Evolutionary conservation across 2,329 filamentous ascomycete species (phyloP), one percentile per base, ranked within the genome.

Genomic region (Fusarium torulosum): DNA sequence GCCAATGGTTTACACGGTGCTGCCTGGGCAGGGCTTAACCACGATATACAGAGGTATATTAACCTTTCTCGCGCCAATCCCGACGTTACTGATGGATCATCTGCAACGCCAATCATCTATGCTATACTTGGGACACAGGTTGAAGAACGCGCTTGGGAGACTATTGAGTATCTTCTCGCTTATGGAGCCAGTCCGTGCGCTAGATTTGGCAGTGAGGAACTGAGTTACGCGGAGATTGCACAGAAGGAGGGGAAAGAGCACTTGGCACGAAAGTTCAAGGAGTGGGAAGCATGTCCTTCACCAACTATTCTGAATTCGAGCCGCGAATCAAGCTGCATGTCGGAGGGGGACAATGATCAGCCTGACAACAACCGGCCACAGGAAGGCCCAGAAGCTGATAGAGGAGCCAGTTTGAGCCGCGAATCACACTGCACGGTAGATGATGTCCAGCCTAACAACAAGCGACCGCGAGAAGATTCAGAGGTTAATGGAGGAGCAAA

Each of bases 271-370:
- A 41, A 14, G 14, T 23, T 51, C n/a, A 14, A 40, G 47, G 19
- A 25, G 2, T 44, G 14, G 8, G 47, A 17, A 37, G 15, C 14
- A 51, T 29, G 11, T 13, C 13, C 4, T n/a, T 51, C 23, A n/a
- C 37, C 37, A 51, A 51, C 47, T 41, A 19, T 40, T 51, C 2
- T 10, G 35, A 51, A 51, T 51, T 51, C 25, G 14, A 51, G 21
- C 21, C 21, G 21, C 21, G 21, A 23, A 23, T 6, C 21, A 23
- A 23, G 21, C 21, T 23, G 21, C 6, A 23, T 23, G 21, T 6
- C 21, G 21, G 21, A 4, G 21, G 21, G 21, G 21, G 21, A 23
- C 21, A 23, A 23, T 23, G 21, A 23, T 23, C 21, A 23, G 21
- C 21, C 21, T 23, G 21, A 23, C 21, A 23, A 23, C 21, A 23